Evolutionary conservation across 139 green algal genomes (phyloP).

Genomic region (Volvox africanus): DNA sequence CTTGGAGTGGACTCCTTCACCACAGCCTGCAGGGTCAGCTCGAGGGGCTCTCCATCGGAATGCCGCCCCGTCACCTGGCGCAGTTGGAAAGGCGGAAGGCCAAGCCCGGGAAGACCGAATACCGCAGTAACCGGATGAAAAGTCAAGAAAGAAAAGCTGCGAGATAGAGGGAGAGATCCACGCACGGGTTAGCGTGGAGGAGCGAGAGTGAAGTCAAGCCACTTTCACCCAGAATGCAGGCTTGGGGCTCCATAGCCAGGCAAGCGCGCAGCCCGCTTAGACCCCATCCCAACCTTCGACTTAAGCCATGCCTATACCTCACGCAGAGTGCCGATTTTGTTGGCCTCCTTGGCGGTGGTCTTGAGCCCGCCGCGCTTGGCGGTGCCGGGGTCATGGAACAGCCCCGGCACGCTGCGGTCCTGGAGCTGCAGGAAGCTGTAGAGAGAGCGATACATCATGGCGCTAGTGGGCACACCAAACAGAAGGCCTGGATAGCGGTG

Average conservation of each 20-base stretch:
- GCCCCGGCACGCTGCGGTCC: constrained; percentile 23
- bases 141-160: no score
- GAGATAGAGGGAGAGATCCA: no score
- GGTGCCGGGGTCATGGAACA: constrained; percentile 42
- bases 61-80: not conserved
- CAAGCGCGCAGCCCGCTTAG: no score
- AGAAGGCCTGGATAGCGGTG: constrained; percentile 8
- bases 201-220: no score
- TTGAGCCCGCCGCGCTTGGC: constrained; percentile 33
- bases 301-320: not conserved
- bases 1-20: constrained; percentile 14
- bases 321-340: constrained; percentile 23
- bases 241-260: no score
- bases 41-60: not conserved
- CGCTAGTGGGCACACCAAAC: constrained; percentile 10
- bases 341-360: constrained; percentile 29
- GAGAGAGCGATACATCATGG: not conserved
- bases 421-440: constrained; percentile 15
- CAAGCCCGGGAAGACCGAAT: not conserved
- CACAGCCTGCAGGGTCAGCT: constrained; percentile 33
- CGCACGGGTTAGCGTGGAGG: no score
- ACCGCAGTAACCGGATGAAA: not conserved
- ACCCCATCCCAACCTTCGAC: no score
- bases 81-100: not conserved
- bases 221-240: no score